A percentile compares a stretch with the other conserved stretches of the same genome.
Conservation (phyloP, 352 stramenopile genomes). For the Phytophthora idaei region DNA sequence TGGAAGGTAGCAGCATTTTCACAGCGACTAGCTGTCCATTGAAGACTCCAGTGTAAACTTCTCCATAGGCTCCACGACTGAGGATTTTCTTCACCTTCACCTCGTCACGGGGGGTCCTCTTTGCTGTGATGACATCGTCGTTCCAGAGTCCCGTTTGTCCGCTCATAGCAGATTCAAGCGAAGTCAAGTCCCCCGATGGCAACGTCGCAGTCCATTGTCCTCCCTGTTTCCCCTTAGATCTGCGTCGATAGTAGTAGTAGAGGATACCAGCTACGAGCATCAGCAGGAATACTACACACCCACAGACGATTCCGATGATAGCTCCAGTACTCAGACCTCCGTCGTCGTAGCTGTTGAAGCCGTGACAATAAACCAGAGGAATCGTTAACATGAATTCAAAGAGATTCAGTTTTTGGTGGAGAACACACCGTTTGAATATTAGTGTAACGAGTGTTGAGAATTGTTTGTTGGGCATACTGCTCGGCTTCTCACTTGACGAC, state of each 20-base stretch:
- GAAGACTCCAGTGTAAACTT: constrained; percentile 49
- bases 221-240: neutral
- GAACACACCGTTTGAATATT: no score
- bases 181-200: constrained; percentile 4
- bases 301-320: neutral
- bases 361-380: no score
- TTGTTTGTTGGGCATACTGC: no score
- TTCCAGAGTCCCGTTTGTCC: constrained; percentile 34
- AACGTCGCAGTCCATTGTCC: constrained; percentile 11
- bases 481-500: no score
- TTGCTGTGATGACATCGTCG: constrained; percentile 40
- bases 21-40: constrained; percentile 43
- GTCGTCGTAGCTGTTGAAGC: neutral
- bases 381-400: no score
- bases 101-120: constrained; percentile 36
- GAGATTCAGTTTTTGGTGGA: no score
- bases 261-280: neutral
- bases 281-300: neutral
- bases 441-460: no score
- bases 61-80: constrained; percentile 47
- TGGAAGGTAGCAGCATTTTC: constrained; percentile 44
- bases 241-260: neutral
- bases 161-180: constrained; percentile 9
- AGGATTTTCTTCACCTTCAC: constrained; percentile 30
- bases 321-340: neutral